Evolutionary conservation across 345 rosid species (phyloP), one percentile per base, ranked within the genome.

Genomic region (Lepidium didymum): DNA sequence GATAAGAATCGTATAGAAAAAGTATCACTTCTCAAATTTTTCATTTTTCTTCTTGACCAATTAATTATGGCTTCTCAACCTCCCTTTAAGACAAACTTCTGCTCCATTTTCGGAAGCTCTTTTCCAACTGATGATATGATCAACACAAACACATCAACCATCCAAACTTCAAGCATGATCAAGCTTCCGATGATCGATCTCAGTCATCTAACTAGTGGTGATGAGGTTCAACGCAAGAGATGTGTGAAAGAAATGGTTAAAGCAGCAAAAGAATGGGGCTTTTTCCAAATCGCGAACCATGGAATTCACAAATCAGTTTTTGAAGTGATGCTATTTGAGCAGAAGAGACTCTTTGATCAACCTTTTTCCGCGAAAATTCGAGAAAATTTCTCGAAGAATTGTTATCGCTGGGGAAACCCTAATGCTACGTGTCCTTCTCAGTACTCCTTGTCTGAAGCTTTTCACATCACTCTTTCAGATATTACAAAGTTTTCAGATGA

Each of bases 351-450:
- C 27, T 92, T 92, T 64, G 66, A 75, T 27, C 80, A 68, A 25
- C 83, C 96, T 3, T 89, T 89, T 38, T 14, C 44, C 5, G 69
- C 31, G 64, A 92, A 86, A 67, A 36, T 53, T 46, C 47, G 44
- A 27, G 72, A 31, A 3, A 76, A 53, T 0, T 79, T 80, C 31
- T 67, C 81, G 1, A 68, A 71, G 12, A 56, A 62, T 47, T 75
- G 76, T 46, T 92, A 92, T 37, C 83, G 85, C 0, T 89, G 98
- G 98, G 94, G 94, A 44, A 92, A 83, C 82, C 87, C 87, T 44
- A 73, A 35, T 2, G 98, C 98, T 6, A 81, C 83, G 64, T 64
- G 77, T 43, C 64, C 86, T 52, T 55, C 68, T 41, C 91, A 92
- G 70, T 69, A 86, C 53, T 68, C 75, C 1, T 85, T 92, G 86